Conservation (phyloP, 805 yeast species). For the Vanderwaltozyma polyspora region DNA sequence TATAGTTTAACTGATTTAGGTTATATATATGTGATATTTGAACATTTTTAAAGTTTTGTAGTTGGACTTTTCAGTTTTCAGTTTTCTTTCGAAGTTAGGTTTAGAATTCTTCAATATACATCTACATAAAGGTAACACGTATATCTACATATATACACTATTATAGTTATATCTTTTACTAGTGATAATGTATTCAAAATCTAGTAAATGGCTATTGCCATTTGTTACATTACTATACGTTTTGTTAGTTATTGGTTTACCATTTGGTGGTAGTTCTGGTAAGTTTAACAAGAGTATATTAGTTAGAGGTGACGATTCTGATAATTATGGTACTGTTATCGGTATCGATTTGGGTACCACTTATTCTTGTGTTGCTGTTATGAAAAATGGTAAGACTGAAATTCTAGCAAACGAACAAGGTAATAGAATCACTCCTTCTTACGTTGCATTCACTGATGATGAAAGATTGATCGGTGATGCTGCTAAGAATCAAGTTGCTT, state of each 20-base stretch:
- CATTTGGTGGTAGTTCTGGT: constrained; percentile 8
- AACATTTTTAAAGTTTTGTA: no score
- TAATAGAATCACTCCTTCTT: constrained; percentile 92
- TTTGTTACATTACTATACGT: constrained; percentile 28
- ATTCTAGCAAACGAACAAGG: constrained; percentile 94
- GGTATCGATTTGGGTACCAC: constrained; percentile 98
- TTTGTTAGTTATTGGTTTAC: constrained; percentile 22
- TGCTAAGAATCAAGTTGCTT: constrained; percentile 90
- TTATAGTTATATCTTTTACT: no score
- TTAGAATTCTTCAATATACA: no score
- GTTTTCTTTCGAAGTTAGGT: no score
- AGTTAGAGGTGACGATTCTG: constrained; percentile 30
- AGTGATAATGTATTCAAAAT: no score
- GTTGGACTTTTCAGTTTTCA: no score
- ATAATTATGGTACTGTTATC: constrained; percentile 55
- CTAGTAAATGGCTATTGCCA: constrained; percentile 40
- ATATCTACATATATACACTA: no score
- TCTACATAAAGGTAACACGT: no score
- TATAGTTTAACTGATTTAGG: no score
- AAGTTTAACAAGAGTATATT: constrained; percentile 21
- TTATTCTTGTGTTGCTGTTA: constrained; percentile 90
- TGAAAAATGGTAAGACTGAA: constrained; percentile 79
- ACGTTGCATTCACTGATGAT: constrained; percentile 83
- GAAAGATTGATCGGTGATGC: constrained; percentile 95
- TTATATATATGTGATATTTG: no score